Conservation (phyloP, 345 rosid species). For the Salix dunnii region DNA sequence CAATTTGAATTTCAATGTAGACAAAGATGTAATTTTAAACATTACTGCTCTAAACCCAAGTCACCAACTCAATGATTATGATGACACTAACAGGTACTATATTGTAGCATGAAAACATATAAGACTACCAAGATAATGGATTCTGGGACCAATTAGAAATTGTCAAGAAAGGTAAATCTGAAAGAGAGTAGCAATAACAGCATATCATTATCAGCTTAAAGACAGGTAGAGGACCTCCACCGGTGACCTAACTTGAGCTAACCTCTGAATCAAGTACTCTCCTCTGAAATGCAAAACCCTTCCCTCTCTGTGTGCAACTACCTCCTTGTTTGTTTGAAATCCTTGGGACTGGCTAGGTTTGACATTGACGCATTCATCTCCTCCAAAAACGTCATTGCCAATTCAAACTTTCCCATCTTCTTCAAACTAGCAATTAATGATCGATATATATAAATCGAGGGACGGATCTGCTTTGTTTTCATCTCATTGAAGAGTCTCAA, state of each 20-base stretch:
- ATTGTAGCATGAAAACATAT: not conserved
- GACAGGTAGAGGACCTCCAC: not conserved
- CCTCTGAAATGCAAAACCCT: not conserved
- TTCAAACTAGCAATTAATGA: constrained; percentile 42
- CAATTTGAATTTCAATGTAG: not conserved
- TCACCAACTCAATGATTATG: not conserved
- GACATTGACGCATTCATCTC: constrained; percentile 55
- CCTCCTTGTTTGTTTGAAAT: constrained; percentile 61
- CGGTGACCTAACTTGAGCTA: constrained; percentile 1
- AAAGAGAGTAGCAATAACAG: not conserved
- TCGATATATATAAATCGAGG: constrained; percentile 61
- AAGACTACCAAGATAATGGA: not conserved
- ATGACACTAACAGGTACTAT: not conserved
- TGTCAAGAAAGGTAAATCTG: not conserved
- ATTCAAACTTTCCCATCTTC: constrained; percentile 49
- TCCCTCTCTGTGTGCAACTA: not conserved
- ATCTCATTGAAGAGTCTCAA: constrained; percentile 66
- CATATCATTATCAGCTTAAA: constrained; percentile 17
- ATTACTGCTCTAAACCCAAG: not conserved
- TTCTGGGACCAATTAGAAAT: not conserved
- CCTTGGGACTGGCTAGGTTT: constrained; percentile 58
- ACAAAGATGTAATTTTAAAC: not conserved
- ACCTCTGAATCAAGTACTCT: not conserved
- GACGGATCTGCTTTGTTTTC: constrained; percentile 58
- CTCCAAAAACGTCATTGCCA: constrained; percentile 45